phyloP scores from a whole-genome alignment of 208 protist genomes.

The Jaenimonas drosophilae region DNA sequence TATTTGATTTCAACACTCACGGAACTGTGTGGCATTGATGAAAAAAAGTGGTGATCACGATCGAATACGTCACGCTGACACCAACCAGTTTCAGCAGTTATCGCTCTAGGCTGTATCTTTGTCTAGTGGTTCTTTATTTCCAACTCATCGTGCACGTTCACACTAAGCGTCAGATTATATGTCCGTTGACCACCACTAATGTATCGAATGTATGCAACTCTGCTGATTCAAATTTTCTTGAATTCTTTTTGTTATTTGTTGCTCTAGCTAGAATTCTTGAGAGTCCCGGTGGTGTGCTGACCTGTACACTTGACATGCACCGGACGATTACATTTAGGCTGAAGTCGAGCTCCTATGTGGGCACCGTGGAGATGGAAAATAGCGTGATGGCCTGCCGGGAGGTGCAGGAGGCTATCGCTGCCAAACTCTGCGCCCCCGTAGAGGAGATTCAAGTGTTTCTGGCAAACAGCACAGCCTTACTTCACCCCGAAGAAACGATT shows the following conservation, averaged over 20 bases:
- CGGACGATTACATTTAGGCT: constrained; percentile 67
- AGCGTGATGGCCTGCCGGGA: constrained; percentile 56
- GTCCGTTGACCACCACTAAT: not conserved
- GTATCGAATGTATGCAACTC: no score
- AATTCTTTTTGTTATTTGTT: constrained; percentile 1
- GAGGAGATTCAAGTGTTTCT: constrained; percentile 77
- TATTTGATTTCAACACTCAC: no score
- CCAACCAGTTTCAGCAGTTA: no score
- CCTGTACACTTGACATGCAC: not conserved
- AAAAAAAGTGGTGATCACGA: not conserved
- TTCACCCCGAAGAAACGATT: constrained; percentile 76
- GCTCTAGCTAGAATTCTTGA: not conserved
- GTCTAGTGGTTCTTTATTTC: no score
- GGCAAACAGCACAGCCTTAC: constrained; percentile 40
- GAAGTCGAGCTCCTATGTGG: constrained; percentile 68
- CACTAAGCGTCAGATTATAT: not conserved
- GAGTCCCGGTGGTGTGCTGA: not conserved
- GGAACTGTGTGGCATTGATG: no score
- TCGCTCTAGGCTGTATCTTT: no score
- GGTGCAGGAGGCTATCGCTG: constrained; percentile 60
- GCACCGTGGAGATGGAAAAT: constrained; percentile 59
- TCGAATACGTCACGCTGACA: no score
- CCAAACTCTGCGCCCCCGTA: constrained; percentile 41
- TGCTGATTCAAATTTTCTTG: not conserved
- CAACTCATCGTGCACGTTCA: no score